Base-by-base conservation (phyloP, 2,329 filamentous ascomycete genomes). In the Stemphylium beticola region DNA sequence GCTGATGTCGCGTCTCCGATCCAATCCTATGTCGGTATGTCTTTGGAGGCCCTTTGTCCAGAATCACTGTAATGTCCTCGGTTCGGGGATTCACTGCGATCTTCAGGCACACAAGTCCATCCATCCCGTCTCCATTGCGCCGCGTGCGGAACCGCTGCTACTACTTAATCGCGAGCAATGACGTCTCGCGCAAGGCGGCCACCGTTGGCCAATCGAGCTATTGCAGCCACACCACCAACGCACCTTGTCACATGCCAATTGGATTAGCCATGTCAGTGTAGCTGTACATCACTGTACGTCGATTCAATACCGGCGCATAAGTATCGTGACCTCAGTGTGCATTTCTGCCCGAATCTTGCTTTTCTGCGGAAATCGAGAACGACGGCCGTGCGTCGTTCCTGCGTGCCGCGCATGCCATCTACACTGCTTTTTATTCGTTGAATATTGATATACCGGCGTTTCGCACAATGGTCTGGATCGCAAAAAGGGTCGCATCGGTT, bases 31-130 rank as follows among this genome's bases (percentile, higher is more conserved):
- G 52, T 45, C 17, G 33, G n/a, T 18, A n/a, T 20, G 29, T n/a
- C 14, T 38, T 33, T 11, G 12, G 11, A 22, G 9, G 34, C n/a
- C 29, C 22, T 14, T 17, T 33, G 22, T 34, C 15, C 29, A 29
- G 36, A 7, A 22, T 45, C 37, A n/a, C 18, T 26, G 22, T 1
- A 26, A 8, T 50, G 22, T 22, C 20, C 32, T 34, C 29, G 31
- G 38, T 18, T 45, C 20, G 24, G n/a, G 36, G 22, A 26, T 46
- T 37, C 37, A 46, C 17, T 12, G 18, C 31, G 45, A 59, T 61
- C 49, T 55, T 59, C 58, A 61, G 49, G 50, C 53, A 63, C 58
- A 47, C 31, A 31, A 29, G n/a, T 38, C 17, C 17, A 42, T 45
- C 37, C 44, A 47, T 32, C 38, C 17, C 49, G 37, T 51, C 37